A percentile compares a stretch with the other conserved stretches of the same genome.
Evolutionary conservation across 2,329 filamentous ascomycete species (phyloP).

Genomic region (Fusarium verticillioides): DNA sequence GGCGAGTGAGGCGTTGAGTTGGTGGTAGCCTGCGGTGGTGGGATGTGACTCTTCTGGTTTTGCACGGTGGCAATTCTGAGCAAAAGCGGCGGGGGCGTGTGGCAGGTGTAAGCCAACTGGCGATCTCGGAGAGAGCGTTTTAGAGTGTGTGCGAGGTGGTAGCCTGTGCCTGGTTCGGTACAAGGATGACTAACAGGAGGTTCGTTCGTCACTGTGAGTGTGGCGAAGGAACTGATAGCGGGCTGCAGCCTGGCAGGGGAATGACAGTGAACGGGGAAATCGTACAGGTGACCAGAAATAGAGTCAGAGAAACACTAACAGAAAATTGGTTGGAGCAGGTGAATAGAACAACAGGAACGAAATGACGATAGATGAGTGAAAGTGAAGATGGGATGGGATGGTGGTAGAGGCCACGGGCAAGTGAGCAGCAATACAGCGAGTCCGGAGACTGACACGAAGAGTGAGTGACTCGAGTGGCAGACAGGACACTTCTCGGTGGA

Average conservation of each 20-base stretch:
- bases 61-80: slow-evolving; percentile 52
- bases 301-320: slow-evolving; percentile 17
- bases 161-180: slow-evolving; percentile 40
- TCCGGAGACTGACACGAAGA: slow-evolving; percentile 43
- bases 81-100: slow-evolving; percentile 46
- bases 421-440: slow-evolving; percentile 47
- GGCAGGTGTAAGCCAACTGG: slow-evolving; percentile 49
- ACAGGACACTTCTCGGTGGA: slow-evolving; percentile 37
- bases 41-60: slow-evolving; percentile 52
- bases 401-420: slow-evolving; percentile 11
- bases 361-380: slow-evolving; percentile 25
- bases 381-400: background rate
- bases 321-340: slow-evolving; percentile 12
- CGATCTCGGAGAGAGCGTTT: slow-evolving; percentile 54
- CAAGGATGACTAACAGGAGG: slow-evolving; percentile 41
- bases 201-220: slow-evolving; percentile 41
- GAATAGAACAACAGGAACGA: slow-evolving; percentile 29
- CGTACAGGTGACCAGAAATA: slow-evolving; percentile 20
- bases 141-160: slow-evolving; percentile 45
- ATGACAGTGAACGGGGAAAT: slow-evolving; percentile 9
- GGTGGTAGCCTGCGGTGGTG: slow-evolving; percentile 44
- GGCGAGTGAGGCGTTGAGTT: slow-evolving; percentile 46
- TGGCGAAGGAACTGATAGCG: slow-evolving; percentile 41
- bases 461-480: slow-evolving; percentile 39
- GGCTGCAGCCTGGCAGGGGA: slow-evolving; percentile 40